Percentiles rank a stretch among this genome's conserved stretches.
Conservation (phyloP, 371 early-diverging fungal species). For the Circinella umbellata region DNA sequence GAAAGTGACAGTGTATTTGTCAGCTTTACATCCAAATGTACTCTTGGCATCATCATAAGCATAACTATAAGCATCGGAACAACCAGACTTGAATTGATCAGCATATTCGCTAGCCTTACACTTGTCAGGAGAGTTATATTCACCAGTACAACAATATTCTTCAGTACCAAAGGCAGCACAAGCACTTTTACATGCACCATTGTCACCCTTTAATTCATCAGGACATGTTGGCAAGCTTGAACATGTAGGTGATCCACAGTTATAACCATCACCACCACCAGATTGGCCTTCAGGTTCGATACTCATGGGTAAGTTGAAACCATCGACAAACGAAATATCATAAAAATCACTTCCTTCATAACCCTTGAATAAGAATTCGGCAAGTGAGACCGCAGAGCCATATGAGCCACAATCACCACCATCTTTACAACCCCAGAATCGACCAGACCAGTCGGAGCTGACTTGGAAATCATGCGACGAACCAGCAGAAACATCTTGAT, state of each 20-base stretch:
- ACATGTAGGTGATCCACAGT: conserved; percentile 23
- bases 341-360: conserved; percentile 36
- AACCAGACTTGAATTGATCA: conserved; percentile 19
- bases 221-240: conserved; percentile 22
- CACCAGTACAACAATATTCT: conserved; percentile 25
- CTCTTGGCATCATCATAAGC: conserved; percentile 38
- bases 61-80: conserved; percentile 42
- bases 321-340: conserved; percentile 42
- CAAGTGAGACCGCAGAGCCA: conserved; percentile 35
- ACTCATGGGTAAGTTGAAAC: conserved; percentile 25
- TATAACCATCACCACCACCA: conserved; percentile 9
- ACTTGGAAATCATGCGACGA: conserved; percentile 4
- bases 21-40: conserved; percentile 28
- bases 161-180: conserved; percentile 21
- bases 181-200: conserved; percentile 26
- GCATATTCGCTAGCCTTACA: conserved; percentile 20
- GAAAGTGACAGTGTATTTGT: conserved; percentile 31
- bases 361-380: conserved; percentile 36
- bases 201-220: conserved; percentile 16
- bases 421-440: conserved; percentile 37
- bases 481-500: conserved; percentile 12
- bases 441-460: conserved; percentile 33
- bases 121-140: conserved; percentile 14
- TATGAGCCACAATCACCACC: conserved; percentile 24
- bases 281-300: conserved; percentile 20